Evolutionary conservation across 179 eudicot genomes (phyloP), one percentile per base, ranked within the genome.

Genomic region (Vitellaria paradoxa): DNA sequence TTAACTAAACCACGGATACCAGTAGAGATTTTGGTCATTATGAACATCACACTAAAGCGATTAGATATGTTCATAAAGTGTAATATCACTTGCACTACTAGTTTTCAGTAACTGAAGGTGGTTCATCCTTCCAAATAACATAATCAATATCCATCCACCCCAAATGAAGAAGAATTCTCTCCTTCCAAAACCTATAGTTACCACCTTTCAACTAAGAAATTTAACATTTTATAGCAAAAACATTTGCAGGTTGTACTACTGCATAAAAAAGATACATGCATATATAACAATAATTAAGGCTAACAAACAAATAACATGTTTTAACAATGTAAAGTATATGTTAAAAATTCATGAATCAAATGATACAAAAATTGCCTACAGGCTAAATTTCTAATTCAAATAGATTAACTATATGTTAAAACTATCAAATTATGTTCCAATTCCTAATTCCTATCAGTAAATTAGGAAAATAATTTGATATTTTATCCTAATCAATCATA

Each of bases 121-220:
- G 63, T 23, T 72, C 63, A 20, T 24, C 26, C 24, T n/a, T 62
- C 26, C 65, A 3, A n/a, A 62, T 62, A 11, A 24, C 73, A 72
- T 72, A 72, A 26, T 55, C 75, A 52, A 72, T 72, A 15, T 46
- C 61, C 75, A 72, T 72, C 42, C 75, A 72, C 63, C 62, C 55
- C 20, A 50, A 72, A 11, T 72, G 17, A 53, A 52, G 63, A 55
- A 72, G 45, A 72, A 72, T 47, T 1, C 60, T 70, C 30, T 70
- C 74, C 3, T 47, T 52, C 59, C 74, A 70, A 7, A 50, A 0
- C 62, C 53, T 72, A 72, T 20, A 24, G 7, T 72, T 52, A 52
- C 21, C 40, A 52, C 75, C 63, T 2, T 26, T 50, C 10, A 72
- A 4, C 13, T 72, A 2, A 0, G 30, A 14, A 20, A 62, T 23